phyloP scores from a whole-genome alignment of 169 alveolate species.

The Miamiensis avidus region DNA sequence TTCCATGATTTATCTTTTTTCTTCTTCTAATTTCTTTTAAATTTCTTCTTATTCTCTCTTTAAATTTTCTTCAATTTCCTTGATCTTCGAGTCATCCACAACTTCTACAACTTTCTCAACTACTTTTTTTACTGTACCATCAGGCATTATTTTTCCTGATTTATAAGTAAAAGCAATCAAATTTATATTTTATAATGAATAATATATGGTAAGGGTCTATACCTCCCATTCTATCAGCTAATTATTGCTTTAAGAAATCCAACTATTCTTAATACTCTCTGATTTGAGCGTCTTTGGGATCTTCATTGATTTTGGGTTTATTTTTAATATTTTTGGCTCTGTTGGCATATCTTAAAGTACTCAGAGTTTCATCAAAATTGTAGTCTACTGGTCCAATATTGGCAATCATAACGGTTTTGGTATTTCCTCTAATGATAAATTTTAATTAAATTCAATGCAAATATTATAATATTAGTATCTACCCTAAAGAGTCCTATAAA shows the following conservation, averaged over 20 bases:
- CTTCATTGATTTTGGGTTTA: slow-evolving; percentile 81
- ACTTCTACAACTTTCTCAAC: slow-evolving; percentile 56
- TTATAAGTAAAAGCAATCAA: slow-evolving; percentile 35
- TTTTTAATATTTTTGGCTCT: slow-evolving; percentile 81
- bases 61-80: slow-evolving; percentile 68
- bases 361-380: slow-evolving; percentile 75
- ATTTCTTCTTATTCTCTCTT: slow-evolving; percentile 64
- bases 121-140: slow-evolving; percentile 50
- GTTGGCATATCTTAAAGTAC: slow-evolving; percentile 75
- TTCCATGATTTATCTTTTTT: slow-evolving; percentile 43
- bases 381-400: slow-evolving; percentile 74
- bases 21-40: slow-evolving; percentile 55
- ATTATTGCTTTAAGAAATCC: slow-evolving; percentile 56
- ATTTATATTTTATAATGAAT: slow-evolving; percentile 18
- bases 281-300: slow-evolving; percentile 77
- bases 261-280: slow-evolving; percentile 74
- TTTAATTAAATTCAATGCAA: slow-evolving; percentile 72
- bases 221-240: slow-evolving; percentile 55
- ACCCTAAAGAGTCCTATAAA: slow-evolving; percentile 72
- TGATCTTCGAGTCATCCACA: slow-evolving; percentile 63
- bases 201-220: too few species aligned
- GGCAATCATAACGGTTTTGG: slow-evolving; percentile 80
- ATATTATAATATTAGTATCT: slow-evolving; percentile 65
- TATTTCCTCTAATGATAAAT: slow-evolving; percentile 80
- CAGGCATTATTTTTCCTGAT: slow-evolving; percentile 44